These are phyloP conservation scores for Diospyros kaki DNA, from an alignment of 148 eudicot species.

Conservation along the genomic window DNA sequence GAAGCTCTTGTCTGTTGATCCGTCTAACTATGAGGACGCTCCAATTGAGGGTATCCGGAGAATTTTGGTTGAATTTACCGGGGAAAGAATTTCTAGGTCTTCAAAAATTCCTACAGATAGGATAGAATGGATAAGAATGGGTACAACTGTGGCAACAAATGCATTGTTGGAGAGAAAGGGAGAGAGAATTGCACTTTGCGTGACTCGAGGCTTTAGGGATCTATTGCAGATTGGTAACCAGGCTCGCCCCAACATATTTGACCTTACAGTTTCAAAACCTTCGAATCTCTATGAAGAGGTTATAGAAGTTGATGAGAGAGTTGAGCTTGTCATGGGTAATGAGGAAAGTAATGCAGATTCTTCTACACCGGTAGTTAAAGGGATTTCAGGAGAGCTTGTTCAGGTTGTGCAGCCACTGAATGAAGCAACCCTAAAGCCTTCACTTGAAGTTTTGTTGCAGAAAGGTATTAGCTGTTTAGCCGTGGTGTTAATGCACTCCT, in stretches of 20 bases:
- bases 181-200: slow-evolving; percentile 92
- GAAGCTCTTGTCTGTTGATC: slow-evolving; percentile 93
- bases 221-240: slow-evolving; percentile 92
- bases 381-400: slow-evolving; percentile 82
- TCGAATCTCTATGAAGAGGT: slow-evolving; percentile 91
- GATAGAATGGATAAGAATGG: slow-evolving; percentile 98
- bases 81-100: slow-evolving; percentile 60
- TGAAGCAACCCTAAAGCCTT: slow-evolving; percentile 67
- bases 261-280: slow-evolving; percentile 85
- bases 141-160: slow-evolving; percentile 97
- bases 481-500: slow-evolving; percentile 89
- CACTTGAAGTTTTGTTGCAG: slow-evolving; percentile 56
- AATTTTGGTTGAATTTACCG: slow-evolving; percentile 81
- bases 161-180: slow-evolving; percentile 93
- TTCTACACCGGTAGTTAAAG: slow-evolving; percentile 38
- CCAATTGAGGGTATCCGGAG: slow-evolving; percentile 96
- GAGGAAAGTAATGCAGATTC: slow-evolving; percentile 27
- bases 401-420: slow-evolving; percentile 63
- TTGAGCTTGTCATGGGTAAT: slow-evolving; percentile 66
- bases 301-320: slow-evolving; percentile 88
- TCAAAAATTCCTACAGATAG: slow-evolving; percentile 85
- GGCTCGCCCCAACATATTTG: slow-evolving; percentile 92
- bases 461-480: slow-evolving; percentile 86
- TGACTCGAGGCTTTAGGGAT: slow-evolving; percentile 81
- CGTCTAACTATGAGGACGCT: slow-evolving; percentile 96